Evolutionary conservation across 2,329 filamentous ascomycete species (phyloP), one percentile per base, ranked within the genome.

Genomic region (Aspergillus piperis): DNA sequence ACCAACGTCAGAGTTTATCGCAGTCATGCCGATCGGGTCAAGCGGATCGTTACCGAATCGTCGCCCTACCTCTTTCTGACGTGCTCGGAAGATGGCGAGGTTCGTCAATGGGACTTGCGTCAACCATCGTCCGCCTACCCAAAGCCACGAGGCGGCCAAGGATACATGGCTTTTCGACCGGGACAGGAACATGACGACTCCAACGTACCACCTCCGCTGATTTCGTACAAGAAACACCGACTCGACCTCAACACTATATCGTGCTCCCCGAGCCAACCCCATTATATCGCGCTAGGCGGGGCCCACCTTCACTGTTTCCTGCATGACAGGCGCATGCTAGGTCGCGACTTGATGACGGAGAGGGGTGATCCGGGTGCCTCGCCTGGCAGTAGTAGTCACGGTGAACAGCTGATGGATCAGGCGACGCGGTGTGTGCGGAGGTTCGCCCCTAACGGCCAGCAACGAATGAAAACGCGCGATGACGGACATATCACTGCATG

Each of bases 221-320:
- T 90, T 50, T 88, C 86, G 1, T 89, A 89, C 73, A 87, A 86
- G 65, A 80, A 80, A 21, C 87, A 86, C 66, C 78, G 82, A 47
- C 75, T 90, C 19, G 87, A 89, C 64, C 77, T 90, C 30, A 89
- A 89, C 68, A 89, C 84, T 3, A 88, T 90, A 23, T 89, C 87
- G 13, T 89, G 87, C 68, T 88, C 87, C 6, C 79, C 85, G 3
- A 87, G 81, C 53, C 87, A 89, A 67, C 87, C 87, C 11, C 85
- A 90, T 68, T 90, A 90, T 68, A 89, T 90, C 66, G 88, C 87
- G 7, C 75, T 90, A 13, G 87, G 87, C 48, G 87, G 87, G n/a
- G 84, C 85, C 7, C 87, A 89, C 72, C 78, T 88, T 8, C 86
- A 90, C 69, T 88, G 86, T 70, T 89, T 90, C 69, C 78, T 90